Evolutionary conservation across 805 yeast genomes (phyloP), one percentile per base, ranked within the genome.

Genomic region (Tetrapisispora nanseiensis): DNA sequence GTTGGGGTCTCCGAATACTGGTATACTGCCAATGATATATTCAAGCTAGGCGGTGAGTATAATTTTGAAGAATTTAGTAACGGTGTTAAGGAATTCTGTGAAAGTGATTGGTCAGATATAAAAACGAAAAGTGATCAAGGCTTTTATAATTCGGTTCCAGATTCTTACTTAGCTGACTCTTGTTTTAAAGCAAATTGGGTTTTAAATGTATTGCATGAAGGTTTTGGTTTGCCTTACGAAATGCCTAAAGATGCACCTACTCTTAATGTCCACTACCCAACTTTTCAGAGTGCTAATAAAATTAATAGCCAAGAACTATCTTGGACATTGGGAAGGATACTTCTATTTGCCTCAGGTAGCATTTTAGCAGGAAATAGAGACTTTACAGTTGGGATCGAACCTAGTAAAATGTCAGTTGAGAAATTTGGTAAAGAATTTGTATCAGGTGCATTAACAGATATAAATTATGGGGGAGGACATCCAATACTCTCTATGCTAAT

Each of bases 111-210:
- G 97, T 55, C 63, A 1, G 65, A 74, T 19, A 59, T 82, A 22
- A 63, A 68, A 37, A 61, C 68, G 23, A 73, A 78, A 30, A 69
- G 70, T 36, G 59, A 72, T 1, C 52, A 65, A 3, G 86, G 87
- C 4, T 65, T 66, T 30, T 85, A 82, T 56, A 72, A 78, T 15
- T 68, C 71, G 27, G 67, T 84, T 20, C 69, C 75, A 3, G 67
- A 72, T 24, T 75, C 80, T 0, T 71, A 75, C 44, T 66, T 92
- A 28, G 70, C 67, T 42, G 81, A 79, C 47, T 85, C 95, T 2
- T 92, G 98, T 59, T 92, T 92, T 68, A 92, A 92, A 55, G 94
- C 96, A 5, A 78, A 85, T 44, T 92, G 98, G 97, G 87, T 92
- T 2, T 70, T 87, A 30, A 87, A 83, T 54, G 74, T 92, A 26